Conservation (phyloP, 177 flowering plant genomes). For the Vitis hybrid region DNA sequence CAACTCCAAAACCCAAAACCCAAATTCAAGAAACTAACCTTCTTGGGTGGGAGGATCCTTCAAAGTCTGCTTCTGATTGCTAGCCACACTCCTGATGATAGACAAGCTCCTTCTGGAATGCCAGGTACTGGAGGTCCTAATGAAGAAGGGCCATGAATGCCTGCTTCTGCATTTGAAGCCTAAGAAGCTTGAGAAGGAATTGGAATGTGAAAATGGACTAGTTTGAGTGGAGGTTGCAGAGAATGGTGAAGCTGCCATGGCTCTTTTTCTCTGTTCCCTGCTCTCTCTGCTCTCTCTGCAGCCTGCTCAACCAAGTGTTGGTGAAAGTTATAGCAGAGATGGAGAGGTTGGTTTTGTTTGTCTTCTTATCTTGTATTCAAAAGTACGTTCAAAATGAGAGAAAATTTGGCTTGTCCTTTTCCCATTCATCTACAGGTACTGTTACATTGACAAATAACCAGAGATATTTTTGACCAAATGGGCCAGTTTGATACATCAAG, state of each 20-base stretch:
- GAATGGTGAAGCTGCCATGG: constrained; percentile 16
- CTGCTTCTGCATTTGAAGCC: neutral
- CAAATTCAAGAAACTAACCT: constrained; percentile 8
- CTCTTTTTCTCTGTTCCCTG: neutral
- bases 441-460: too few relatives aligned
- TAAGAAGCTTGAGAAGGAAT: neutral
- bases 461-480: too few relatives aligned
- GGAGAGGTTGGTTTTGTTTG: too few relatives aligned
- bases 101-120: constrained; percentile 9
- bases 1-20: too few relatives aligned
- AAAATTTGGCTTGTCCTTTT: too few relatives aligned
- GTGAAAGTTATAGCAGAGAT: too few relatives aligned
- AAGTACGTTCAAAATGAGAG: too few relatives aligned
- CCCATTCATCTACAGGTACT: too few relatives aligned
- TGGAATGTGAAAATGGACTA: neutral
- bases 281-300: neutral
- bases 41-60: constrained; percentile 4
- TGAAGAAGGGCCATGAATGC: constrained; percentile 1
- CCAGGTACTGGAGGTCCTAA: neutral
- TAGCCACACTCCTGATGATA: constrained; percentile 6
- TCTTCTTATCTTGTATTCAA: too few relatives aligned
- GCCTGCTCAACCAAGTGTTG: too few relatives aligned
- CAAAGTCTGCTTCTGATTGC: constrained; percentile 13
- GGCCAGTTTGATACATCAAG: too few relatives aligned
- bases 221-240: neutral